Conservation (phyloP, 257 asterid genomes). For the Osmanthus fragrans region DNA sequence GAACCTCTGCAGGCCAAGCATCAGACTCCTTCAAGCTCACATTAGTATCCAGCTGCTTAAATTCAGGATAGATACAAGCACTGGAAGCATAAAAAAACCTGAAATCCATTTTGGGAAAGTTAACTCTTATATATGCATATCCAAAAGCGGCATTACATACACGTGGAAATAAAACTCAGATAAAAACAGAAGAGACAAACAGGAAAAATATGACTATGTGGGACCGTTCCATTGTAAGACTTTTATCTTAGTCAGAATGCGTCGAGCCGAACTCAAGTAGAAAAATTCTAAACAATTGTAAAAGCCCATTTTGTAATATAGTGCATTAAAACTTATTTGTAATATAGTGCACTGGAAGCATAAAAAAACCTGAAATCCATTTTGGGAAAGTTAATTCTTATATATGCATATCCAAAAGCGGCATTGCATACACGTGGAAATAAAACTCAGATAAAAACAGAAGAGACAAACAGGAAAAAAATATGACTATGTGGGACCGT, state of each 20-base stretch:
- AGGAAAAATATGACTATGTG: not conserved
- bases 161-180: conserved; percentile 6
- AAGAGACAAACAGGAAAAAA: not conserved
- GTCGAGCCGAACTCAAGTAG: not conserved
- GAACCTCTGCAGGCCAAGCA: conserved; percentile 97
- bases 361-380: conserved; percentile 65
- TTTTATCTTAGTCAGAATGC: not conserved
- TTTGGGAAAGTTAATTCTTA: conserved; percentile 2
- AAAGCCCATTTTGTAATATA: not conserved
- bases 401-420: not conserved
- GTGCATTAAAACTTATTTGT: no score
- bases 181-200: not conserved
- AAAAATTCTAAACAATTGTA: not conserved
- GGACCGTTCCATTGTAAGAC: not conserved
- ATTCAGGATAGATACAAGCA: conserved; percentile 89
- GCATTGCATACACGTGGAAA: not conserved
- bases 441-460: conserved; percentile 5
- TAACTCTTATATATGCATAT: not conserved
- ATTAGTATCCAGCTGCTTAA: conserved; percentile 79
- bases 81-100: conserved; percentile 91
- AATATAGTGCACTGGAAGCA: conserved; percentile 64
- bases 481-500: not conserved
- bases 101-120: conserved; percentile 13
- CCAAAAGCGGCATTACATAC: not conserved
- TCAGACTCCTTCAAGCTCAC: conserved; percentile 92